Evolutionary conservation across 352 stramenopile species (phyloP).

Genomic region (Phytophthora citrophthora): DNA sequence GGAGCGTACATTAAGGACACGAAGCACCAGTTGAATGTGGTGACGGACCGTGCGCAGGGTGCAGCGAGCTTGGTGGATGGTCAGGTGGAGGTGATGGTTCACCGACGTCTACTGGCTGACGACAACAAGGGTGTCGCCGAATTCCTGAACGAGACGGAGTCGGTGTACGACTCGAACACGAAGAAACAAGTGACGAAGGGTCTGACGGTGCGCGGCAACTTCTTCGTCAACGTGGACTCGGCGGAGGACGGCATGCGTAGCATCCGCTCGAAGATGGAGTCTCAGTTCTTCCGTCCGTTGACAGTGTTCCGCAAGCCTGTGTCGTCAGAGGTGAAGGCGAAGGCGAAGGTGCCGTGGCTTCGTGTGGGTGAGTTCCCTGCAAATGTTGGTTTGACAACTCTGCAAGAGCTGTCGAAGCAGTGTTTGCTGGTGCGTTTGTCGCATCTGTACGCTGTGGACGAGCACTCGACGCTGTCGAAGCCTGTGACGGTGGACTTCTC

Average conservation of each 20-base stretch:
- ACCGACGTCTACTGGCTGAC: slow-evolving; percentile 93
- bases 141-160: slow-evolving; percentile 93
- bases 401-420: slow-evolving; percentile 78
- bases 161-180: slow-evolving; percentile 59
- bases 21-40: slow-evolving; percentile 82
- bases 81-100: slow-evolving; percentile 97
- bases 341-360: slow-evolving; percentile 74
- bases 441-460: slow-evolving; percentile 93
- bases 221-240: slow-evolving; percentile 74
- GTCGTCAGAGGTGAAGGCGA: slow-evolving; percentile 40
- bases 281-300: slow-evolving; percentile 72
- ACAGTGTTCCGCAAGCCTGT: slow-evolving; percentile 52
- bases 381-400: slow-evolving; percentile 95
- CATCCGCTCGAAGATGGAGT: slow-evolving; percentile 70
- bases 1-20: slow-evolving; percentile 94
- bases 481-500: slow-evolving; percentile 76
- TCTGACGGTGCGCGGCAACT: slow-evolving; percentile 69
- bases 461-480: slow-evolving; percentile 84
- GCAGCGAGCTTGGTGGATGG: slow-evolving; percentile 90
- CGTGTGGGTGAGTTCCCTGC: slow-evolving; percentile 77
- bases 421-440: slow-evolving; percentile 92
- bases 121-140: slow-evolving; percentile 95
- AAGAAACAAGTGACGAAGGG: slow-evolving; percentile 68
- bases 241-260: slow-evolving; percentile 58
- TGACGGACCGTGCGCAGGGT: slow-evolving; percentile 94